Percentiles rank a stretch among this genome's conserved stretches.
Conservation (phyloP, 2,329 filamentous ascomycete species). For the Hypoxylon sp. region DNA sequence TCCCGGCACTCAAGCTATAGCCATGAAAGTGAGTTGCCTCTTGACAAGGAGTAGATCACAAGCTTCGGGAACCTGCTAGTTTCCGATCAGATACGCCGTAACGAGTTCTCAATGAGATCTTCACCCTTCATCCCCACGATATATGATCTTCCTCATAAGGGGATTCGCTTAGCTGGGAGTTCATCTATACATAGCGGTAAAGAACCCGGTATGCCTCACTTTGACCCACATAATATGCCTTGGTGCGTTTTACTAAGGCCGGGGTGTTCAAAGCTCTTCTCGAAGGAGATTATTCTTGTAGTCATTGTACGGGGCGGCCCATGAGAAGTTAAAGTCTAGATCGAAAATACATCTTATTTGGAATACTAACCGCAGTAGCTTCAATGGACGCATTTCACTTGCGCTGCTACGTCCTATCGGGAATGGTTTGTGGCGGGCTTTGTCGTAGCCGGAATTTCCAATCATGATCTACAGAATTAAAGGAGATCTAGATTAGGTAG, state of each 20-base stretch:
- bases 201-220: too few species aligned
- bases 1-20: not conserved
- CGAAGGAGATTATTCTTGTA: too few species aligned
- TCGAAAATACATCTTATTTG: not conserved
- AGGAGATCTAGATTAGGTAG: not conserved
- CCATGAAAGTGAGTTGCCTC: not conserved
- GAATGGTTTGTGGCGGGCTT: slow-evolving; percentile 1
- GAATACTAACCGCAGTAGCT: not conserved
- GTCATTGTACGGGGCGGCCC: not conserved
- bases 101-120: not conserved
- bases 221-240: not conserved
- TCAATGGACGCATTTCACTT: not conserved
- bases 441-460: not conserved
- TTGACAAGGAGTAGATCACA: not conserved
- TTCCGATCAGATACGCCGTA: not conserved
- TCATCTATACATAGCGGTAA: too few species aligned
- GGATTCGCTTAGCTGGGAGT: too few species aligned
- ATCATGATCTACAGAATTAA: not conserved
- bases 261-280: not conserved
- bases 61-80: not conserved
- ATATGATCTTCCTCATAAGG: too few species aligned
- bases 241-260: not conserved
- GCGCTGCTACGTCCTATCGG: not conserved
- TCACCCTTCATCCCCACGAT: too few species aligned
- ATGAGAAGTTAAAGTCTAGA: not conserved